phyloP scores from a whole-genome alignment of 768 basidiomycete species.

The Amylocystis lapponica region DNA sequence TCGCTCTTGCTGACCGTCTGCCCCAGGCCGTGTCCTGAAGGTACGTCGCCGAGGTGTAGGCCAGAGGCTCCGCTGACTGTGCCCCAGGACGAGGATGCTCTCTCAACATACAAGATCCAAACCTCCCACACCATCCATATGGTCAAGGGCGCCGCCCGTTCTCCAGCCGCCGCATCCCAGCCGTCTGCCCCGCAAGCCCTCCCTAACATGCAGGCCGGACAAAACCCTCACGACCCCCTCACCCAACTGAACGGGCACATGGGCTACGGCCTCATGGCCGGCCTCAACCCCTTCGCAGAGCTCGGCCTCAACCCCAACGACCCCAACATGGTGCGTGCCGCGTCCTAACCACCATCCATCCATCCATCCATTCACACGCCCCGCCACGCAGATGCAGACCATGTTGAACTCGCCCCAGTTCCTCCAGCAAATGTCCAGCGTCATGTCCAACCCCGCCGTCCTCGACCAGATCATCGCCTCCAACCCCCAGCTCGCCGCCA shows the following conservation, averaged over 20 bases:
- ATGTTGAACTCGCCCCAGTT: conserved; percentile 87
- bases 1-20: background rate
- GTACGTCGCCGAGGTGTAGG: conserved; percentile 26
- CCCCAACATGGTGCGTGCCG: conserved; percentile 76
- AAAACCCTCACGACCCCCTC: conserved; percentile 83
- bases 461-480: conserved; percentile 81
- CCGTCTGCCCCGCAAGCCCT: conserved; percentile 48
- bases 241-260: conserved; percentile 75
- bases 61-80: conserved; percentile 1
- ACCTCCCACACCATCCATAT: conserved; percentile 86
- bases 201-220: conserved; percentile 87
- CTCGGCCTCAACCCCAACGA: conserved; percentile 91
- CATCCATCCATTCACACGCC: background rate
- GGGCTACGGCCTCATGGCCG: conserved; percentile 76
- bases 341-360: background rate
- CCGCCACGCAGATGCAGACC: conserved; percentile 54
- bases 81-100: conserved; percentile 69
- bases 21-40: conserved; percentile 67
- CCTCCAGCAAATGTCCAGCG: conserved; percentile 77
- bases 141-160: conserved; percentile 78
- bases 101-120: conserved; percentile 88
- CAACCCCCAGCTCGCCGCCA: conserved; percentile 69
- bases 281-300: conserved; percentile 87
- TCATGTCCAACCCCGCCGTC: conserved; percentile 86
- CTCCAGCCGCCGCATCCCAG: conserved; percentile 28